Percentiles rank a stretch among this genome's conserved stretches.
Conservation (phyloP, 2,329 filamentous ascomycete genomes). For the Onygenales sp. region DNA sequence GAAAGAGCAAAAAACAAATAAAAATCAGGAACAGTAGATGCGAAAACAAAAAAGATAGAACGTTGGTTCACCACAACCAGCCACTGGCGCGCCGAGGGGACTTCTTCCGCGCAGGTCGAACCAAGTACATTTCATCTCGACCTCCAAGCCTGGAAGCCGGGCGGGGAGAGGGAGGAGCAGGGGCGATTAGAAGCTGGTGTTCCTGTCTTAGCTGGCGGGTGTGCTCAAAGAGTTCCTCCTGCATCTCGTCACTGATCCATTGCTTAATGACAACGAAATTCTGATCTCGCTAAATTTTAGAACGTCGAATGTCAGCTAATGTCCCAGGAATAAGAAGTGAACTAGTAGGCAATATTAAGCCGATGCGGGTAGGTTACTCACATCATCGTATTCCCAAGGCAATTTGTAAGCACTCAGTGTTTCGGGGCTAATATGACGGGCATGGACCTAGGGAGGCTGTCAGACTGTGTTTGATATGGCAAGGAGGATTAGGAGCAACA, state of each 20-base stretch:
- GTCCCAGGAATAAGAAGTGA: neutral
- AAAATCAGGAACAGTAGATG: neutral
- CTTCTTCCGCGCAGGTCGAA: constrained; percentile 32
- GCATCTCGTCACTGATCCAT: constrained; percentile 62
- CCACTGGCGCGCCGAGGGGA: constrained; percentile 16
- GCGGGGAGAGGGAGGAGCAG: constrained; percentile 10
- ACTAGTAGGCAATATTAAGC: constrained; percentile 18
- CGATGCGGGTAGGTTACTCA: constrained; percentile 18
- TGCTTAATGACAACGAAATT: constrained; percentile 65
- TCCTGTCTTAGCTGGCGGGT: constrained; percentile 53
- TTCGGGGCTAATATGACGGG: constrained; percentile 36
- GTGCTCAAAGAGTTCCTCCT: constrained; percentile 63
- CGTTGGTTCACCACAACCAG: neutral
- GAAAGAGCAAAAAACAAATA: neutral
- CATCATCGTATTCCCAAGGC: constrained; percentile 39
- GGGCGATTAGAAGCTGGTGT: constrained; percentile 31
- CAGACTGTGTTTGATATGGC: neutral
- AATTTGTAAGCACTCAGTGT: constrained; percentile 37
- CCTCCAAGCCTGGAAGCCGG: constrained; percentile 34
- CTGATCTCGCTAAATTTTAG: constrained; percentile 39
- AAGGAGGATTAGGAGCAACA: constrained; percentile 1
- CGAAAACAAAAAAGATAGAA: neutral
- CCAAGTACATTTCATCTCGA: constrained; percentile 36
- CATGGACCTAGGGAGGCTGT: constrained; percentile 29
- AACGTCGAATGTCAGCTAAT: neutral